Evolutionary conservation across 495 filamentous ascomycete species (phyloP).

Genomic region (Xeromyces bisporus): DNA sequence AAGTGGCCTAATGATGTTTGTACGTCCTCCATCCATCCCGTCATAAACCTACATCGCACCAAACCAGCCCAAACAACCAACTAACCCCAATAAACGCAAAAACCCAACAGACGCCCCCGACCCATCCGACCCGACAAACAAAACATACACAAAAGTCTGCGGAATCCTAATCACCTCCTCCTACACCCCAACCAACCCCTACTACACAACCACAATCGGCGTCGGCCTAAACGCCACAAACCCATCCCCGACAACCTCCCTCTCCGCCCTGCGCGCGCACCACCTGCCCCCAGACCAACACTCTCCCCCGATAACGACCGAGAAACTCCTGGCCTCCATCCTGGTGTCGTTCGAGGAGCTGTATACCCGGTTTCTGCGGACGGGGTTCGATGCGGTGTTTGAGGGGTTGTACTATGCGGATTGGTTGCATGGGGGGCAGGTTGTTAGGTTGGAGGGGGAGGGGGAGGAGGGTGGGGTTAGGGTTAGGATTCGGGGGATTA

Average conservation of each 20-base stretch:
- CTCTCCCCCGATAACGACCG: conserved; percentile 45
- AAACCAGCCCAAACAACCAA: too few species aligned
- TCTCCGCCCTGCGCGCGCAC: conserved; percentile 47
- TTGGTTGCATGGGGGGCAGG: conserved; percentile 85
- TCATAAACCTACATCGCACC: too few species aligned
- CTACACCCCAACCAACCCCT: conserved; percentile 51
- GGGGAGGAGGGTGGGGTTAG: conserved; percentile 63
- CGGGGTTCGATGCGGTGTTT: conserved; percentile 54
- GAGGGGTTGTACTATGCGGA: conserved; percentile 66
- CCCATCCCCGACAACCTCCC: conserved; percentile 66
- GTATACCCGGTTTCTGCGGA: conserved; percentile 53
- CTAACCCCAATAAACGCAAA: too few species aligned
- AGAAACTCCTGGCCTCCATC: conserved; percentile 72
- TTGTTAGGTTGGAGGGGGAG: conserved; percentile 75
- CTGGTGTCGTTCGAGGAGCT: conserved; percentile 63
- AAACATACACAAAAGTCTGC: conserved; percentile 74
- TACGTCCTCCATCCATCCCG: conserved; percentile 8
- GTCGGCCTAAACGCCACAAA: conserved; percentile 86
- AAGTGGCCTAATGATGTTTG: conserved; percentile 98
- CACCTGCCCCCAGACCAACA: conserved; percentile 21
- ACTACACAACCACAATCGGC: conserved; percentile 80
- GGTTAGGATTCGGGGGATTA: conserved; percentile 80
- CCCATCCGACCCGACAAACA: conserved; percentile 40
- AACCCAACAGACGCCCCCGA: conserved; percentile 53
- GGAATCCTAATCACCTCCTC: conserved; percentile 86